phyloP scores from a whole-genome alignment of 345 rosid genomes.

The Rubroshorea leprosula region DNA sequence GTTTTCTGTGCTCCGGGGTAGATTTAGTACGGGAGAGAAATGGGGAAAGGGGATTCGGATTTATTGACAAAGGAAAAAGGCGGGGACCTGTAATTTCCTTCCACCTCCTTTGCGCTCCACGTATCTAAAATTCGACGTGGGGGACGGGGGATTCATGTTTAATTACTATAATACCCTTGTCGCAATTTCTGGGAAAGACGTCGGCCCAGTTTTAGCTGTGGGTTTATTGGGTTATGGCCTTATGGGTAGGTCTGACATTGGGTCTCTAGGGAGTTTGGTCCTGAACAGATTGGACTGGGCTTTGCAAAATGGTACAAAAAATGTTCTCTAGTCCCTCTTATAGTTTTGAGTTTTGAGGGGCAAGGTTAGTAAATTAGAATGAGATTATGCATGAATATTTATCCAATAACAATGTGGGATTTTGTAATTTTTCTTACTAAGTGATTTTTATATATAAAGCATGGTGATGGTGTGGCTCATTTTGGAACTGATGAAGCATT shows the following conservation, averaged over 20 bases:
- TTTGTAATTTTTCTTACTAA: slow-evolving; percentile 15
- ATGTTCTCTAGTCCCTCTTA: no score
- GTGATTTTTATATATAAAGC: slow-evolving; percentile 11
- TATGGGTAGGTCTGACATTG: no score
- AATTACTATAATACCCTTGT: slow-evolving; percentile 12
- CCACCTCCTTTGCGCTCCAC: no score
- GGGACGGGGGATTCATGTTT: not conserved
- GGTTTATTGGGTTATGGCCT: no score
- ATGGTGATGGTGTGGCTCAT: slow-evolving; percentile 28
- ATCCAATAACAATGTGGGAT: slow-evolving; percentile 9
- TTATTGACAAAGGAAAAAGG: not conserved
- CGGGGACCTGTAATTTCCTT: slow-evolving; percentile 1
- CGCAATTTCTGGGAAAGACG: no score
- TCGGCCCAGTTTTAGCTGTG: no score
- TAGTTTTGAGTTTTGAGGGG: no score
- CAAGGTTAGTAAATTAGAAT: slow-evolving; percentile 29
- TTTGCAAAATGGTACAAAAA: no score
- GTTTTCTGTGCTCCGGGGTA: not conserved
- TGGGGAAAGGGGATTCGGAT: not conserved
- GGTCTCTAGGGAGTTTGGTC: no score
- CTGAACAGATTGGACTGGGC: no score
- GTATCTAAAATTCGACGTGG: not conserved
- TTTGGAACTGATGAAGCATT: slow-evolving; percentile 34
- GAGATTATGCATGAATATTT: slow-evolving; percentile 4
- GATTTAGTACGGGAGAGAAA: not conserved